Evolutionary conservation across 441 rosid genomes (phyloP).

Genomic region (Adansonia rubrostipa): DNA sequence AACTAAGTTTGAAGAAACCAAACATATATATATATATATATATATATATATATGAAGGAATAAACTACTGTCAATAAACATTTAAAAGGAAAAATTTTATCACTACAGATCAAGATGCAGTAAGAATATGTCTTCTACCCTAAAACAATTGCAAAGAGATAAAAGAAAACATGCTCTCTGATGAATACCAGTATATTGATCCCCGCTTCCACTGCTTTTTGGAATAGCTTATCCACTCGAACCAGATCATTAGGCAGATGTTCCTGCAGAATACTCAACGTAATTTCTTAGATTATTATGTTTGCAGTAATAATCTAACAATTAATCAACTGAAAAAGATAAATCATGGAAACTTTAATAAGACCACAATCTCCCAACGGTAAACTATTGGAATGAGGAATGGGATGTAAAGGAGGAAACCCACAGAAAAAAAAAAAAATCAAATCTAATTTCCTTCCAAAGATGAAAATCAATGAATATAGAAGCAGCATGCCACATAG

Average conservation of each 20-base stretch:
- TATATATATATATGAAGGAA: neutral
- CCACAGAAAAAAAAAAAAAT: neutral
- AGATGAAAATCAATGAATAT: neutral
- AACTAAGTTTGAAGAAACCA: constrained; percentile 14
- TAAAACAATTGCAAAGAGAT: neutral
- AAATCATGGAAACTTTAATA: neutral
- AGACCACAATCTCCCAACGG: neutral
- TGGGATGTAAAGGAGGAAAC: neutral
- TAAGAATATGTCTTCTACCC: neutral
- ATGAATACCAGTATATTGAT: constrained; percentile 69
- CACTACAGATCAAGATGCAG: neutral
- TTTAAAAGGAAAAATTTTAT: constrained; percentile 5
- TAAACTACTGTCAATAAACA: neutral
- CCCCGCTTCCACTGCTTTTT: constrained; percentile 69
- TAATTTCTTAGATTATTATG: constrained; percentile 20
- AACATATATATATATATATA: neutral
- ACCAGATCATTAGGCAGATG: constrained; percentile 83
- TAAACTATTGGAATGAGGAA: neutral
- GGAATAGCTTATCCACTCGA: constrained; percentile 82
- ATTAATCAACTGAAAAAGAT: constrained; percentile 7
- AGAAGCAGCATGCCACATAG: neutral
- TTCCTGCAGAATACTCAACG: constrained; percentile 56
- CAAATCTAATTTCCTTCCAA: constrained; percentile 7
- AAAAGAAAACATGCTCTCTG: neutral
- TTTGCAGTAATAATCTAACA: neutral